Percentiles rank a stretch among this genome's conserved stretches.
Conservation (phyloP, 176 grass and related monocot genomes). For the Tillandsia fasciculata region DNA sequence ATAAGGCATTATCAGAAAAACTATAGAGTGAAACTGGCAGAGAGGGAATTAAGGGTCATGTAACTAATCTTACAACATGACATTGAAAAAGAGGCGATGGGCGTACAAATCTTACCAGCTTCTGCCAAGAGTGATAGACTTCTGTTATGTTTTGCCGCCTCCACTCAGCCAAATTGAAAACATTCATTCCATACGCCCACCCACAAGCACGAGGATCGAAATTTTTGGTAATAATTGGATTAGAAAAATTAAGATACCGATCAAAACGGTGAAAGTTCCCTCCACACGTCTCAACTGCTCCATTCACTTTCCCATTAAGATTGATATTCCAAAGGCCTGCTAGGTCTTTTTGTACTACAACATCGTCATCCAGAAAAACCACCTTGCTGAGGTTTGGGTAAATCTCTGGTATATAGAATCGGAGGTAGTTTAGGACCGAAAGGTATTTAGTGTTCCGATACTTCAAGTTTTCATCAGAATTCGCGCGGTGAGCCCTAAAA, state of each 20-base stretch:
- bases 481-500: constrained; percentile 34
- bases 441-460: constrained; percentile 89
- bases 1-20: too few species aligned
- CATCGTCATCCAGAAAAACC: constrained; percentile 83
- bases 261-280: constrained; percentile 70
- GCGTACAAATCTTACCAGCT: constrained; percentile 41
- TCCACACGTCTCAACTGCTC: constrained; percentile 77
- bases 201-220: constrained; percentile 54
- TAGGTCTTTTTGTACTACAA: constrained; percentile 78
- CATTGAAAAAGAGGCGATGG: not conserved
- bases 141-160: constrained; percentile 64
- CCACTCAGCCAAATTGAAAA: constrained; percentile 87
- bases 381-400: constrained; percentile 76
- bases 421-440: constrained; percentile 74
- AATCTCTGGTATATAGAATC: constrained; percentile 80
- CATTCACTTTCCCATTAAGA: constrained; percentile 75
- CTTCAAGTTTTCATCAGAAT: constrained; percentile 46
- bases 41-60: not conserved
- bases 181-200: constrained; percentile 38
- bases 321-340: constrained; percentile 70
- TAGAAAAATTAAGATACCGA: constrained; percentile 88
- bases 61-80: not conserved
- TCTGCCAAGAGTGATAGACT: constrained; percentile 69
- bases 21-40: too few species aligned
- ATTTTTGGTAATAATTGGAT: constrained; percentile 63